Percentiles rank a stretch among this genome's conserved stretches.
These are phyloP conservation scores for Irpex sp. DNA, from an alignment of 1,284 basidiomycete genomes.

Conservation along the genomic window DNA sequence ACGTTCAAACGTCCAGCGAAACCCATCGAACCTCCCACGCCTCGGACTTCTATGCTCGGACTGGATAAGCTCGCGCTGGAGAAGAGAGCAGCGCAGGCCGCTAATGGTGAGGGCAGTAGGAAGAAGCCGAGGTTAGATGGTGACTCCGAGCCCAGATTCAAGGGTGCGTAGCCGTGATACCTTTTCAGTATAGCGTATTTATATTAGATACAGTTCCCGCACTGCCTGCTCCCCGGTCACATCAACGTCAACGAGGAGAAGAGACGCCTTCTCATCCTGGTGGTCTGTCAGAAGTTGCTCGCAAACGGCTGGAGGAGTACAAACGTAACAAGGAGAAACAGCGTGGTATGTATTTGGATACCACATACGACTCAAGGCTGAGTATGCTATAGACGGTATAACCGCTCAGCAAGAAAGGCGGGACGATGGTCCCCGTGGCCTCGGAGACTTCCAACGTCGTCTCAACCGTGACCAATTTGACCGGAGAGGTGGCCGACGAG, in stretches of 20 bases:
- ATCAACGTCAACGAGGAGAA: conserved; percentile 72
- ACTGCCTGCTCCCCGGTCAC: conserved; percentile 57
- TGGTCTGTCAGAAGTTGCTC: conserved; percentile 76
- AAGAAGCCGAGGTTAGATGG: conserved; percentile 69
- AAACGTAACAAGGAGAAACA: conserved; percentile 66
- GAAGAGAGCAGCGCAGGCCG: conserved; percentile 48
- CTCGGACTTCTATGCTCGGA: conserved; percentile 75
- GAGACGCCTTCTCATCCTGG: conserved; percentile 94
- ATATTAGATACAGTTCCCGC: conserved; percentile 56
- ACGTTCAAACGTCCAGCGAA: conserved; percentile 73
- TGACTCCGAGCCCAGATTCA: conserved; percentile 70
- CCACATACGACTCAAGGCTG: background rate
- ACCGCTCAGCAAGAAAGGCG: conserved; percentile 49
- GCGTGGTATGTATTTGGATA: conserved; percentile 40
- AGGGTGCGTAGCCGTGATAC: conserved; percentile 50
- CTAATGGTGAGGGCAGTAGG: conserved; percentile 45
- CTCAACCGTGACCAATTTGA: conserved; percentile 53
- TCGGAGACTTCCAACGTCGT: conserved; percentile 70
- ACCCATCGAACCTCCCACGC: conserved; percentile 69
- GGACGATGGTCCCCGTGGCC: conserved; percentile 54
- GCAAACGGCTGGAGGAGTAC: conserved; percentile 73
- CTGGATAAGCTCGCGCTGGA: conserved; percentile 85
- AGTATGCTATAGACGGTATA: conserved; percentile 51
- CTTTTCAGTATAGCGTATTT: conserved; percentile 2
- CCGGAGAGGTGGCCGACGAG: conserved; percentile 23